Conservation (phyloP, 1,284 basidiomycete species). For the Trichosporon coremiiforme region DNA sequence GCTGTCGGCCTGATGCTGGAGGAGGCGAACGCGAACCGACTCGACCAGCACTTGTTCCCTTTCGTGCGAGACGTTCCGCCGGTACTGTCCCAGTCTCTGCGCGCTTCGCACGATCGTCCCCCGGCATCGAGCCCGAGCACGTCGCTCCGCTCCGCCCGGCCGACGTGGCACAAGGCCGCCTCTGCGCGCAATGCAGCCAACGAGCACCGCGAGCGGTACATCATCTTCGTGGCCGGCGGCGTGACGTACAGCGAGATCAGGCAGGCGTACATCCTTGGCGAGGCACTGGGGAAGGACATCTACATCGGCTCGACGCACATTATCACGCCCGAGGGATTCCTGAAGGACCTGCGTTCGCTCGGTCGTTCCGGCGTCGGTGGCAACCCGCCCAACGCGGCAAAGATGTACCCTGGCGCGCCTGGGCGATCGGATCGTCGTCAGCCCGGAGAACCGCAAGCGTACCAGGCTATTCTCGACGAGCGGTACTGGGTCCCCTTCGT, state of each 20-base stretch:
- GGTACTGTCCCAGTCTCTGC: conserved; percentile 46
- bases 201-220: conserved; percentile 69
- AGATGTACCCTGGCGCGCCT: conserved; percentile 54
- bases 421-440: conserved; percentile 59
- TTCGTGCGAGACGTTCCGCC: conserved; percentile 85
- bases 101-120: conserved; percentile 15
- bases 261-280: conserved; percentile 78
- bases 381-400: conserved; percentile 70
- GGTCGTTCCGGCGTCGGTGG: conserved; percentile 73
- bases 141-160: conserved; percentile 74
- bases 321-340: conserved; percentile 77
- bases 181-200: conserved; percentile 55
- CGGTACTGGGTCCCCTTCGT: conserved; percentile 55
- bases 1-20: conserved; percentile 80
- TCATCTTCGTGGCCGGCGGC: conserved; percentile 92
- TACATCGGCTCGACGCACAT: conserved; percentile 92
- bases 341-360: conserved; percentile 81
- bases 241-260: conserved; percentile 96
- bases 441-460: conserved; percentile 69
- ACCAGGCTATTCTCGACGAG: conserved; percentile 63
- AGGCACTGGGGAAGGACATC: conserved; percentile 77
- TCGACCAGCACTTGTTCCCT: conserved; percentile 81
- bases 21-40: conserved; percentile 75
- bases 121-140: conserved; percentile 15
- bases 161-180: conserved; percentile 73